Evolutionary conservation across 2,329 filamentous ascomycete species (phyloP).

Genomic region (Venturia asperata): DNA sequence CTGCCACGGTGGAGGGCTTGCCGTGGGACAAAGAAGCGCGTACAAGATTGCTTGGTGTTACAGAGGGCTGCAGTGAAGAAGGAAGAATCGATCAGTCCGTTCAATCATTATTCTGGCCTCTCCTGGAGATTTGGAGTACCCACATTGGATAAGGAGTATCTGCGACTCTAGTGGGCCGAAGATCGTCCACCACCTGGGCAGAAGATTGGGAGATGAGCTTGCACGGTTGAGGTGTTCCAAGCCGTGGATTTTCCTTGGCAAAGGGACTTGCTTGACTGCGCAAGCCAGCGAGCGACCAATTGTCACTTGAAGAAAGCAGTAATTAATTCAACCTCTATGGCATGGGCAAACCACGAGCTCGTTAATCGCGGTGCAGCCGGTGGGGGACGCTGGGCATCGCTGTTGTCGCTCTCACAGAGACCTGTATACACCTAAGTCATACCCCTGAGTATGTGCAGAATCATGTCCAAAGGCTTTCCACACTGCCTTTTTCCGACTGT

Average conservation of each 20-base stretch:
- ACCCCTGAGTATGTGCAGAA: no score
- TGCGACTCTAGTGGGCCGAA: neutral
- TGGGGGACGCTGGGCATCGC: no score
- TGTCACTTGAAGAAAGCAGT: no score
- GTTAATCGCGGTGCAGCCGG: no score
- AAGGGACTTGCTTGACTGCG: neutral
- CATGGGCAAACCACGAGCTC: no score
- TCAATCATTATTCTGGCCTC: neutral
- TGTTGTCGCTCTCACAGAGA: no score
- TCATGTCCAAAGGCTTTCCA: no score
- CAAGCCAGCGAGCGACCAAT: neutral
- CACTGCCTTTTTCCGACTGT: neutral
- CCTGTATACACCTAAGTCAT: no score
- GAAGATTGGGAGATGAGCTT: neutral
- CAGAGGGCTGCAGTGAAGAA: neutral
- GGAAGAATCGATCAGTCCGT: neutral
- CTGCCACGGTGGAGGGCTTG: neutral
- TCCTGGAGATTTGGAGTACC: neutral
- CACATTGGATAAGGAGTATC: constrained; percentile 9
- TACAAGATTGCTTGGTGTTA: neutral
- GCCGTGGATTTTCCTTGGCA: neutral
- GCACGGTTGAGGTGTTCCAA: neutral
- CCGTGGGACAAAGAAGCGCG: neutral
- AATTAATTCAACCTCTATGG: no score
- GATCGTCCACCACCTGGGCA: neutral